These are phyloP conservation scores for Lentinula guzmanii DNA, from an alignment of 768 basidiomycete species.

Conservation along the genomic window DNA sequence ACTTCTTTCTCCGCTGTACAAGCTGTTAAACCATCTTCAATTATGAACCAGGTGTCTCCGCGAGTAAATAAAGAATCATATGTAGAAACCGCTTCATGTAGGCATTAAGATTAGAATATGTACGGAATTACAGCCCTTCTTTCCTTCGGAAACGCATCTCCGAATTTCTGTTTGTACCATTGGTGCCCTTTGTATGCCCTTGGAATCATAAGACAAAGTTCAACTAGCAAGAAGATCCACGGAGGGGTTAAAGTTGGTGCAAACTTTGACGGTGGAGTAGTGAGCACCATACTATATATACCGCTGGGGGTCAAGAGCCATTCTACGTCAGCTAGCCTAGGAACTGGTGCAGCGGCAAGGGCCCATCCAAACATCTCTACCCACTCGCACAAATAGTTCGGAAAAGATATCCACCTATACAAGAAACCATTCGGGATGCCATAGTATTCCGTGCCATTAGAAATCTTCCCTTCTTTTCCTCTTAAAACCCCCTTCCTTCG, in stretches of 20 bases:
- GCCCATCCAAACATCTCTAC: conserved; percentile 89
- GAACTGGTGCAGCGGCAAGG: conserved; percentile 58
- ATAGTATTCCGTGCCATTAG: conserved; percentile 29
- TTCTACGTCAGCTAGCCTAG: conserved; percentile 16
- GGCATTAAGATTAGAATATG: conserved; percentile 37
- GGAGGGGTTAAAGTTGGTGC: conserved; percentile 56
- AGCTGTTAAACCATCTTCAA: background rate
- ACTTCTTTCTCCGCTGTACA: background rate
- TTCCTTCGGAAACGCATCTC: conserved; percentile 67
- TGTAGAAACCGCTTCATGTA: background rate
- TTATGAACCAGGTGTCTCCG: background rate
- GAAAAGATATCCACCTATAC: conserved; percentile 77
- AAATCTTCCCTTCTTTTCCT: conserved; percentile 21
- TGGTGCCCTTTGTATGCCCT: conserved; percentile 74
- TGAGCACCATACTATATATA: background rate
- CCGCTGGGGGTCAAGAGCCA: background rate
- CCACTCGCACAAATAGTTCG: conserved; percentile 96
- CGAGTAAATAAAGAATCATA: background rate
- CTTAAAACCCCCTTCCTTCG: conserved; percentile 54
- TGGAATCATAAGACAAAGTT: conserved; percentile 75
- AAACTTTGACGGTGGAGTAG: conserved; percentile 24
- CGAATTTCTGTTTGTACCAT: conserved; percentile 82
- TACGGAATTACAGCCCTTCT: conserved; percentile 79
- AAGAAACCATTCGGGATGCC: conserved; percentile 79
- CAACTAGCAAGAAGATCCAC: conserved; percentile 71